Evolutionary conservation across 352 stramenopile genomes (phyloP), one percentile per base, ranked within the genome.

Genomic region (Pythium folliculosum): DNA sequence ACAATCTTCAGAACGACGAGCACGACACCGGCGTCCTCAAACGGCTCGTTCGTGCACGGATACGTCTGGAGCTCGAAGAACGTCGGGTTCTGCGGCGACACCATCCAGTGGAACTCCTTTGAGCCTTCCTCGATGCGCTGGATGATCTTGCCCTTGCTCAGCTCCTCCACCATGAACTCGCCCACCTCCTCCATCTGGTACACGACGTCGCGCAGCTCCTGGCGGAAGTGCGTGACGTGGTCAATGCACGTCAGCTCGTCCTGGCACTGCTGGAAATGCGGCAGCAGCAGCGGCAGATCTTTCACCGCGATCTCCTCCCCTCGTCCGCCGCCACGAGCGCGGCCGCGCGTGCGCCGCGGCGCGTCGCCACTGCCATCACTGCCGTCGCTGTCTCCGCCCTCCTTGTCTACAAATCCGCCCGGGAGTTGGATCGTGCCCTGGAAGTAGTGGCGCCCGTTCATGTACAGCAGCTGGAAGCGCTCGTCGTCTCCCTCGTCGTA

Each of bases 61-160:
- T 83, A 71, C 0, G 82, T 89, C 61, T 91, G 77, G 40, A 91
- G 56, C 65, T 91, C 82, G 32, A 89, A 91, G 53, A 89, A 91
- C 9, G 77, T 85, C 10, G 80, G 74, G 12, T 81, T 84, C 17
- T 75, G 52, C 0, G 65, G 51, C 30, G 75, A 74, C 16, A 74
- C 67, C 35, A 89, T 77, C 82, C 82, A 91, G 27, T 82, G 77
- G 9, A 89, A 71, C 59, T 86, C 78, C 19, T 50, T 64, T 0
- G 79, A 40, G 16, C 68, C 80, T 32, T 78, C 66, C 16, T 84
- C 75, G 17, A 91, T 79, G 40, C 78, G 78, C n/a, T 66, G 57
- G 5, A 77, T 72, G 9, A 80, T 75, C 48, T 82, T 87, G 21
- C 80, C 73, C 53, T 89, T 91, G 21, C 75, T 76, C n/a, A 91